Conservation (phyloP, 148 eudicot genomes). For the Mesembryanthemum crystallinum region DNA sequence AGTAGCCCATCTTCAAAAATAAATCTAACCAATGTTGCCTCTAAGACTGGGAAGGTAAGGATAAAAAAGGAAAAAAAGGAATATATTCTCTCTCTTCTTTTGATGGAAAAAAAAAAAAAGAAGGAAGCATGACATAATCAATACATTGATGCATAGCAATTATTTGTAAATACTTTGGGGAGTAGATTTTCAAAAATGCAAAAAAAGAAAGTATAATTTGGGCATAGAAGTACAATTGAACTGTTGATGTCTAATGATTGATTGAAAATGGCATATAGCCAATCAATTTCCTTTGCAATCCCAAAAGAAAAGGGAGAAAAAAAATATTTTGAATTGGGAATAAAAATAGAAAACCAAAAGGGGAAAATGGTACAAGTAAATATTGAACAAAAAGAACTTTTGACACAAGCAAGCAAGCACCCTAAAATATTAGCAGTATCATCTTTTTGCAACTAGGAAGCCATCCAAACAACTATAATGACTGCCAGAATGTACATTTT, state of each 20-base stretch:
- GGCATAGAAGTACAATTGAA: constrained; percentile 25
- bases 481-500: not conserved
- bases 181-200: constrained; percentile 18
- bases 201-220: not conserved
- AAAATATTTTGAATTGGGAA: not conserved
- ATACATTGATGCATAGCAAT: not conserved
- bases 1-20: not conserved
- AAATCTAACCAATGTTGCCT: not conserved
- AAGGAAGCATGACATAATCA: constrained; percentile 21
- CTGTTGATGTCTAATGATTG: constrained; percentile 21
- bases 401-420: not conserved
- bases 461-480: not conserved
- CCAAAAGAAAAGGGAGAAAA: constrained; percentile 4
- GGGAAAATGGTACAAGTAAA: not conserved
- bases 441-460: not conserved
- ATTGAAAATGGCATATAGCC: not conserved
- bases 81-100: constrained; percentile 27
- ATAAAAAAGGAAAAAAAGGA: not conserved
- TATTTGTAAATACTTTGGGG: constrained; percentile 19
- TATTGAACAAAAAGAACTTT: not conserved
- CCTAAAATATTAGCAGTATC: not conserved
- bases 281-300: constrained; percentile 19
- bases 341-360: not conserved
- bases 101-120: constrained; percentile 27
- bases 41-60: not conserved